Percentiles rank a stretch among this genome's conserved stretches.
Evolutionary conservation across 148 eudicot species (phyloP).

Genomic region (Bassia scoparia): DNA sequence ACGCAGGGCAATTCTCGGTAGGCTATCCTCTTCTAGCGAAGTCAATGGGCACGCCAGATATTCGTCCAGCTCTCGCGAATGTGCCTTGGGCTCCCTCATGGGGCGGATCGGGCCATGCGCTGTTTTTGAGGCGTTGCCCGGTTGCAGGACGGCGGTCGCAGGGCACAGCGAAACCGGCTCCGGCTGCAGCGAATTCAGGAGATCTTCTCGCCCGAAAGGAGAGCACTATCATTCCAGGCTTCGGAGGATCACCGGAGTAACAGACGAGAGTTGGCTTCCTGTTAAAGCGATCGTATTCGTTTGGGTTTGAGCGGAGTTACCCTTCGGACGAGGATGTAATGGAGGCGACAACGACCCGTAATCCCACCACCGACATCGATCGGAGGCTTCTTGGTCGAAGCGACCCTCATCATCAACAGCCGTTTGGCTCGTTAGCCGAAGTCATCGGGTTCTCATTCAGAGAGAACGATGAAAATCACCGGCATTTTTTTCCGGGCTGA

Average conservation of each 20-base stretch:
- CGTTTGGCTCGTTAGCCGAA: slow-evolving; percentile 54
- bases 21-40: no score
- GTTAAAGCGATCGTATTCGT: slow-evolving; percentile 73
- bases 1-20: no score
- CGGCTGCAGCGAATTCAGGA: slow-evolving; percentile 28
- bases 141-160: slow-evolving; percentile 33
- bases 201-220: slow-evolving; percentile 23
- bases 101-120: slow-evolving; percentile 42
- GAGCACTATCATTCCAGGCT: slow-evolving; percentile 23
- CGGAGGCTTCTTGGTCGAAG: slow-evolving; percentile 60
- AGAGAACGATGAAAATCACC: slow-evolving; percentile 69
- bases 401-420: slow-evolving; percentile 52
- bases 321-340: slow-evolving; percentile 53
- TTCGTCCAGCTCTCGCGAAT: slow-evolving; percentile 59
- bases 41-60: no score
- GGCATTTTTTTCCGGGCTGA: slow-evolving; percentile 49
- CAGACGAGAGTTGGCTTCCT: slow-evolving; percentile 34
- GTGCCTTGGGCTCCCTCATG: slow-evolving; percentile 38
- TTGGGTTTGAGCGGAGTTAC: slow-evolving; percentile 73
- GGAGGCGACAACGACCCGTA: slow-evolving; percentile 66
- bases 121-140: slow-evolving; percentile 42
- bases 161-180: slow-evolving; percentile 13
- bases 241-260: slow-evolving; percentile 43
- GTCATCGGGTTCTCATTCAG: slow-evolving; percentile 61
- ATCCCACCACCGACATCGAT: slow-evolving; percentile 34